Percentiles rank a stretch among this genome's conserved stretches.
phyloP scores from a whole-genome alignment of 441 rosid genomes.

The Populus hybrid region DNA sequence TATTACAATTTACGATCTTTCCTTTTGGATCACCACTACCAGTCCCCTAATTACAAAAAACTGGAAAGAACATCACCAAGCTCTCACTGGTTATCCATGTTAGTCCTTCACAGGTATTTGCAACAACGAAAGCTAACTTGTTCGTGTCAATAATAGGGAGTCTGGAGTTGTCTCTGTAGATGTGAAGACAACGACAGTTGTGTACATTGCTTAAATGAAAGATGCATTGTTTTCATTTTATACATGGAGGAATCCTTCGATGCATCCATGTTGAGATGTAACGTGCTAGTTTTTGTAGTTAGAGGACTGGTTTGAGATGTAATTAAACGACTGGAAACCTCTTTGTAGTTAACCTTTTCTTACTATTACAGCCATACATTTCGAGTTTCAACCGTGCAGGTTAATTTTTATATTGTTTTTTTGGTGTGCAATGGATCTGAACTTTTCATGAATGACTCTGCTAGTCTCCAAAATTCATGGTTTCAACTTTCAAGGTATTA shows the following conservation, averaged over 20 bases:
- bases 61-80: neutral
- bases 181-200: no score
- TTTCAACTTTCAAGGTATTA: conserved; percentile 25
- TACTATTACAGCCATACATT: neutral
- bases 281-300: neutral
- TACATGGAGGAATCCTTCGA: no score
- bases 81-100: neutral
- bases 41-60: neutral
- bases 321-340: neutral
- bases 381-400: conserved; percentile 12
- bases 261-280: neutral
- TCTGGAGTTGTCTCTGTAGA: no score
- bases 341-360: neutral
- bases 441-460: conserved; percentile 19
- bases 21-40: neutral
- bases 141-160: no score
- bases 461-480: conserved; percentile 28
- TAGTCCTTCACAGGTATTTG: neutral
- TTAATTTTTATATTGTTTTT: conserved; percentile 16
- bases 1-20: neutral
- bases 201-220: no score
- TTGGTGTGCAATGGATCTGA: conserved; percentile 45
- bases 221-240: no score
- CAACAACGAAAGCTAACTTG: no score
- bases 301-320: neutral